Evolutionary conservation across 176 grass and related monocot genomes (phyloP).

Genomic region (Oryza meyeriana): DNA sequence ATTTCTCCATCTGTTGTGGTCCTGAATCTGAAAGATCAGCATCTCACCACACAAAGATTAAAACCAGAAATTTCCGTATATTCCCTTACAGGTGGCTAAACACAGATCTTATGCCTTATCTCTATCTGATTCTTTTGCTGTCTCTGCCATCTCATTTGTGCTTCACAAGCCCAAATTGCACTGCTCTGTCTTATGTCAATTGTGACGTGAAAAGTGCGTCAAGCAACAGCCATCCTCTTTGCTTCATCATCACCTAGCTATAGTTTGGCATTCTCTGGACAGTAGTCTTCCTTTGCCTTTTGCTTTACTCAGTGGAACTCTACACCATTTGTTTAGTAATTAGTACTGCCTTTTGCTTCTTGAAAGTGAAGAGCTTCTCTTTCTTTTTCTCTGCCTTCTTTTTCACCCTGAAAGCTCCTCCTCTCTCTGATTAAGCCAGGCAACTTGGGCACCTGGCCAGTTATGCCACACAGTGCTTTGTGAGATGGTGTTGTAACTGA

Average conservation of each 20-base stretch:
- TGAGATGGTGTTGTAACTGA: conserved; percentile 30
- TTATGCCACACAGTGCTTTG: neutral
- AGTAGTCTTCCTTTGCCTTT: conserved; percentile 24
- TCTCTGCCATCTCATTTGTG: conserved; percentile 15
- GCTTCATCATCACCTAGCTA: neutral
- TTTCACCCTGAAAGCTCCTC: conserved; percentile 34
- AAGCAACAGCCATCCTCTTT: conserved; percentile 15
- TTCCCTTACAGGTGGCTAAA: neutral
- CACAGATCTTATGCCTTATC: neutral
- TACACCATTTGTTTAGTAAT: conserved; percentile 24
- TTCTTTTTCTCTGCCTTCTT: conserved; percentile 2
- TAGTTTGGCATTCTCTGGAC: conserved; percentile 12
- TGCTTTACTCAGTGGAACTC: conserved; percentile 42
- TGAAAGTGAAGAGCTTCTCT: neutral
- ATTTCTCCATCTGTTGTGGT: neutral
- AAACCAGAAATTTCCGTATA: neutral
- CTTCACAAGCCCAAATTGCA: neutral
- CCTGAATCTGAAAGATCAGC: neutral
- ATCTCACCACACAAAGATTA: neutral
- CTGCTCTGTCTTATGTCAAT: conserved; percentile 22
- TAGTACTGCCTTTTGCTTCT: conserved; percentile 20
- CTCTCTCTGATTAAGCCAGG: neutral
- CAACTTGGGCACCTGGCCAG: neutral
- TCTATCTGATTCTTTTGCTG: neutral
- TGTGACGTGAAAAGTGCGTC: conserved; percentile 21